Evolutionary conservation across 805 yeast species (phyloP).

Genomic region (Ogataea siamensis): DNA sequence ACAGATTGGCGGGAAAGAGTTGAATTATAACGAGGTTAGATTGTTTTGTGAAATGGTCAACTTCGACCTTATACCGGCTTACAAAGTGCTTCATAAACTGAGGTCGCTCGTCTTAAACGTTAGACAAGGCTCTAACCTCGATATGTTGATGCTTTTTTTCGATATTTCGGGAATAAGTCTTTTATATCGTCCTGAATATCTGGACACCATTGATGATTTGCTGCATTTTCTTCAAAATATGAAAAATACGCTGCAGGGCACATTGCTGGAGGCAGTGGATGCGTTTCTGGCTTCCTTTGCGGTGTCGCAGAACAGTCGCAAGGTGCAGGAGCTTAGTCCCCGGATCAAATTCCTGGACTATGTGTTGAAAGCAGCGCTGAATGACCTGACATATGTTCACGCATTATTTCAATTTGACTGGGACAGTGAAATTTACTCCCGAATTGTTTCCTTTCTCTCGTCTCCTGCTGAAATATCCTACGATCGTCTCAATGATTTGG

Average conservation of each 20-base stretch:
- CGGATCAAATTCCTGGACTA: constrained; percentile 12
- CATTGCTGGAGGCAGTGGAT: constrained; percentile 53
- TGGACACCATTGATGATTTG: constrained; percentile 60
- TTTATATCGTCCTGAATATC: constrained; percentile 53
- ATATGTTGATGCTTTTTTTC: constrained; percentile 64
- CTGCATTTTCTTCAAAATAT: constrained; percentile 51
- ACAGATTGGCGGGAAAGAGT: constrained; percentile 51
- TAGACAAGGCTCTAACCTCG: constrained; percentile 58
- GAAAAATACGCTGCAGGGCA: constrained; percentile 50
- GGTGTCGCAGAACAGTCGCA: constrained; percentile 43
- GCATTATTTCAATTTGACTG: neutral
- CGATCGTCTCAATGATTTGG: constrained; percentile 51
- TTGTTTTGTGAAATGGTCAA: constrained; percentile 76
- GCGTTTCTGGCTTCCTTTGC: constrained; percentile 52
- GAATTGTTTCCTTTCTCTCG: neutral
- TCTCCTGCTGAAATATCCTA: constrained; percentile 49
- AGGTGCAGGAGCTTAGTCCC: neutral
- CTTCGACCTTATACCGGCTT: constrained; percentile 70
- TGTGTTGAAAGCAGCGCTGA: constrained; percentile 1
- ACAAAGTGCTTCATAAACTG: constrained; percentile 70
- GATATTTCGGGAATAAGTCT: constrained; percentile 72
- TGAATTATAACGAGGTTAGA: constrained; percentile 55
- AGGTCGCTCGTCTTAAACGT: constrained; percentile 54
- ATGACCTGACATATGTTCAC: neutral
- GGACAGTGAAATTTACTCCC: neutral